Evolutionary conservation across 768 basidiomycete genomes (phyloP), one percentile per base, ranked within the genome.

Genomic region (Boletus bicolor): DNA sequence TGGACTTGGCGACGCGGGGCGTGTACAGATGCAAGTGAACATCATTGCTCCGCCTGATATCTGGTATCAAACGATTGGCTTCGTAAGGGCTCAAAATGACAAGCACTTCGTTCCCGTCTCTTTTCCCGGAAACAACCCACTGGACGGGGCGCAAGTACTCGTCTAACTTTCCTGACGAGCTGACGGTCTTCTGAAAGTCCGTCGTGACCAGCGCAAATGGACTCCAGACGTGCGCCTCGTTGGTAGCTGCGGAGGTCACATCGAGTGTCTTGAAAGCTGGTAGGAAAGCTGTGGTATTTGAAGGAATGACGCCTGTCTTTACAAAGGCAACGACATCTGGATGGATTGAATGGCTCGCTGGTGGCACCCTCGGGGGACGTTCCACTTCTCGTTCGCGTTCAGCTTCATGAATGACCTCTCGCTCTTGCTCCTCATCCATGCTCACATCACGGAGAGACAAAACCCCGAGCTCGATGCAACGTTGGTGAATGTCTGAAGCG

Each of bases 391-490:
- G 66, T 54, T 82, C 79, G 7, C 60, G 64, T 58, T 80, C 78
- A 5, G 72, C 65, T 60, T 82, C 80, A 26, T 77, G 77, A 3
- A 62, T 57, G 8, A 82, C 65, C 53, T 82, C 79, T 26, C 80
- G 66, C 51, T 82, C 81, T 55, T 82, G 80, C 56, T 82, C 81
- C 58, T 81, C 79, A 30, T 75, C 75, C 63, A 77, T 62, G 36
- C 52, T 60, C 30, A 55, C 58, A 38, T 67, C 61, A 1, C 58
- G 60, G 0, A 56, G 39, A 4, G 56, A 52, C 9, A 36, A 35
- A 30, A 68, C 19, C 1, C 65, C 67, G 28, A 67, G 67, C 12
- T 53, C 38, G 3, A 2, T 17, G 10, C 67, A 69, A 36, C 41
- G 61, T 12, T 42, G 41, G 11, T 30, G 58, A 38, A 68, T 65